These are phyloP conservation scores for Backusella macrospora DNA, from an alignment of 192 early-diverging fungal genomes.

Conservation along the genomic window DNA sequence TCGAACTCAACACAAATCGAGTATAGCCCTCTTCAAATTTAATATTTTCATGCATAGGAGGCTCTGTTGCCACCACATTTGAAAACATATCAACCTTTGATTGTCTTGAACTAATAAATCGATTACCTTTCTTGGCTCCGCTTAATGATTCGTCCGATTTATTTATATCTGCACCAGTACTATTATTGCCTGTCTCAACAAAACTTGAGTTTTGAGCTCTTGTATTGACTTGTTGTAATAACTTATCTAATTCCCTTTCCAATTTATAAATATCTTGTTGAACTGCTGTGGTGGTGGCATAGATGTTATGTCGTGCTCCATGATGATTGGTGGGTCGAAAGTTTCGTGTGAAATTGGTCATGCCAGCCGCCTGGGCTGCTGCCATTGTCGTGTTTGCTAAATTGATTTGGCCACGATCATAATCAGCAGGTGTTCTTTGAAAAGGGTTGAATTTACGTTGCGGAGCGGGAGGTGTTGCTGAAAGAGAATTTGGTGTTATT, in stretches of 20 bases:
- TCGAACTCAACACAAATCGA: not conserved
- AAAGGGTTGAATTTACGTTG: slow-evolving; percentile 8
- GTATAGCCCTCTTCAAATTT: not conserved
- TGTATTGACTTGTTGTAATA: slow-evolving; percentile 15
- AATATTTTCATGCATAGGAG: slow-evolving; percentile 3
- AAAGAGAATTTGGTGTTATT: not conserved
- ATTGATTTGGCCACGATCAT: not conserved
- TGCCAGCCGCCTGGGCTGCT: slow-evolving; percentile 26
- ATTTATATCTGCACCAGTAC: not conserved
- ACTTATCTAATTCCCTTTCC: slow-evolving; percentile 32
- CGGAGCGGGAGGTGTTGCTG: not conserved
- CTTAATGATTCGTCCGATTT: not conserved
- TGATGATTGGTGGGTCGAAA: not conserved
- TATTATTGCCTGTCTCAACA: not conserved
- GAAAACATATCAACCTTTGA: not conserved
- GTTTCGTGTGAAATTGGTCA: slow-evolving; percentile 17
- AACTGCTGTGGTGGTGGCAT: slow-evolving; percentile 36
- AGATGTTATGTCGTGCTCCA: slow-evolving; percentile 21
- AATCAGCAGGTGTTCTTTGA: not conserved
- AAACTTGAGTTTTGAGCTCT: slow-evolving; percentile 25
- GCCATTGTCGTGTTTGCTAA: slow-evolving; percentile 12
- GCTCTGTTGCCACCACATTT: not conserved
- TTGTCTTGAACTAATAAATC: not conserved
- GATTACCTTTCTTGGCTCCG: not conserved
- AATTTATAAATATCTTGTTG: slow-evolving; percentile 39